Evolutionary conservation across 1,284 basidiomycete species (phyloP), one percentile per base, ranked within the genome.

Genomic region (Coniophora puteana): DNA sequence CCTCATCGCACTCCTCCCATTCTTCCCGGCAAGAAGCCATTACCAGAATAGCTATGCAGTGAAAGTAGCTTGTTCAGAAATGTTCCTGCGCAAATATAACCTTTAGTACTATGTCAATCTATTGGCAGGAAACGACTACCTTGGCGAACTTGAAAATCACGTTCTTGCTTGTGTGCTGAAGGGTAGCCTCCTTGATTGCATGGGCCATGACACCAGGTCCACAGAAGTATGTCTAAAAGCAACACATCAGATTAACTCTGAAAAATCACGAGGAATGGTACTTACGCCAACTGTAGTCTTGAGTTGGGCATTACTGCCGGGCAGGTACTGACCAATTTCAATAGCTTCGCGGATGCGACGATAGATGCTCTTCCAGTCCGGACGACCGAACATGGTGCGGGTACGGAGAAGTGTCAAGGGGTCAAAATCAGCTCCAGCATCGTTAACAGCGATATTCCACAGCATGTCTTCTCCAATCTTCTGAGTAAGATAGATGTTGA

Each of bases 401-500:
- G 88, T 80, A 41, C 84, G 80, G 41, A 93, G 78, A 26, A 90
- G 75, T 4, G 91, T 93, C 45, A 94, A 68, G 20, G 90, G 88
- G 59, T 93, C 91, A 56, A 84, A 89, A 41, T 81, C 78, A 10
- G 83, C 78, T 45, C 83, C 83, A n/a, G 80, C 81, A 52, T 88
- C 83, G 54, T 93, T 92, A 48, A 94, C 77, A 6, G 85, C 82
- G 48, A 94, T 90, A 63, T 93, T 93, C 81, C 87, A 89, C 31
- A 93, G 71, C 78, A 88, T 89, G 63, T 91, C 85, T 53, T 87
- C 79, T 44, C 73, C 72, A 51, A 93, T 79, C 71, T 86, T 88
- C 64, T 91, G 86, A 4, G 91, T 94, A 40, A 93, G 73, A 62
- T 92, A 94, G 51, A 93, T 83, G 57, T 90, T 86, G 70, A 94